Percentiles rank a stretch among this genome's conserved stretches.
phyloP scores from a whole-genome alignment of 75 land plant species.

The Pseudotsuga menziesii region DNA sequence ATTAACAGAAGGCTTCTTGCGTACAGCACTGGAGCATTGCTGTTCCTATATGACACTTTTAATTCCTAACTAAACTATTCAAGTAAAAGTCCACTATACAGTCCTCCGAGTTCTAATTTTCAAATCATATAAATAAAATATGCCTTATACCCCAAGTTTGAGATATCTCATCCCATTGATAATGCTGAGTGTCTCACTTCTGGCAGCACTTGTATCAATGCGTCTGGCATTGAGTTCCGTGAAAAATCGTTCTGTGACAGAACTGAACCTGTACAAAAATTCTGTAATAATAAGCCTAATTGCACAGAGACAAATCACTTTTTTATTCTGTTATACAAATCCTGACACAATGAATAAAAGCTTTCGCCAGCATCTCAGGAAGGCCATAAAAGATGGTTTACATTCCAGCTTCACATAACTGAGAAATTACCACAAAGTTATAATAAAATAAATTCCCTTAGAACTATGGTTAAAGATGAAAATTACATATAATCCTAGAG shows the following conservation, averaged over 20 bases:
- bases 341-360: not conserved
- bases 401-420: not conserved
- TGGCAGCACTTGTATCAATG: slow-evolving; percentile 74
- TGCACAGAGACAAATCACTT: not conserved
- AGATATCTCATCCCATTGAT: slow-evolving; percentile 99
- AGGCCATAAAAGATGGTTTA: not conserved
- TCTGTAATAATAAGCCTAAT: not conserved
- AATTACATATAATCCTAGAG: not conserved
- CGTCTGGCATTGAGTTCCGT: slow-evolving; percentile 90
- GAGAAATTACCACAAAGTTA: not conserved
- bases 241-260: slow-evolving; percentile 97
- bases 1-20: not conserved
- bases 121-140: not conserved
- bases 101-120: not conserved
- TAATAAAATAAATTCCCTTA: not conserved
- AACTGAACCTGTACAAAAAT: slow-evolving; percentile 78
- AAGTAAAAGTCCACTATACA: not conserved
- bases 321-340: not conserved
- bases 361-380: not conserved
- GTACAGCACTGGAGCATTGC: not conserved
- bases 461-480: not conserved
- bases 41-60: not conserved
- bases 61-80: not conserved
- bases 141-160: slow-evolving; percentile 82
- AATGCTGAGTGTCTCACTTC: slow-evolving; percentile 96